Evolutionary conservation across 2,329 filamentous ascomycete genomes (phyloP), one percentile per base, ranked within the genome.

Genomic region (Neoarthrinium moseri): DNA sequence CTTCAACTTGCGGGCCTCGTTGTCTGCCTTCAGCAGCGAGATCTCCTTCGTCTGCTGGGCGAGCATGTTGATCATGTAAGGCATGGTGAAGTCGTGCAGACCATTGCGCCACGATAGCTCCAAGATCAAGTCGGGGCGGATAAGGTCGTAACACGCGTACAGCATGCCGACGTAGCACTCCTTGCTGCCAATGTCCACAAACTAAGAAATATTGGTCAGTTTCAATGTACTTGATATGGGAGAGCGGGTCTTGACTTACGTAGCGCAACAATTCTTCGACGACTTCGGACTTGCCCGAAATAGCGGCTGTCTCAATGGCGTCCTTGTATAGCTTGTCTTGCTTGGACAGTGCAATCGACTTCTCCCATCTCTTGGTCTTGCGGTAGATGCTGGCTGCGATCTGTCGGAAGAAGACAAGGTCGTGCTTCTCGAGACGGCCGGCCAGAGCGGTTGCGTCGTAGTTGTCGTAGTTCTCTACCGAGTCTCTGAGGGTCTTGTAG

Each of bases 101-200:
- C 91, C 90, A 65, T 96, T 80, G 58, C 94, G 92, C 94, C 94
- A 99, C 49, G 94, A 97, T 47, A 99, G 81, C 74, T 99, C 94
- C 68, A 99, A 82, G 48, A 99, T 87, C 43, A 95, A 77, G 63
- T 97, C 91, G 4, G 95, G 87, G 15, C 90, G 89, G 57, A 99
- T 91, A 51, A 99, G 86, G 49, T 97, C 94, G 71, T 99, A 96
- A 78, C 94, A 99, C 43, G 95, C 87, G 65, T 99, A 99, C 39
- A 99, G 81, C 91, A 99, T 99, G 64, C 91, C 95, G n/a, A 96
- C 94, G 66, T 96, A 99, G 80, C 94, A 99, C 69, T 99, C 94
- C 52, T 92, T 91, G 77, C 92, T 96, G 59, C 95, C 94, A 71
- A 99, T 96, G 64, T 99, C 94, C 62, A 99, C 94, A 59, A 99